Evolutionary conservation across 1,284 basidiomycete species (phyloP).

Genomic region (Vanrija sp.): DNA sequence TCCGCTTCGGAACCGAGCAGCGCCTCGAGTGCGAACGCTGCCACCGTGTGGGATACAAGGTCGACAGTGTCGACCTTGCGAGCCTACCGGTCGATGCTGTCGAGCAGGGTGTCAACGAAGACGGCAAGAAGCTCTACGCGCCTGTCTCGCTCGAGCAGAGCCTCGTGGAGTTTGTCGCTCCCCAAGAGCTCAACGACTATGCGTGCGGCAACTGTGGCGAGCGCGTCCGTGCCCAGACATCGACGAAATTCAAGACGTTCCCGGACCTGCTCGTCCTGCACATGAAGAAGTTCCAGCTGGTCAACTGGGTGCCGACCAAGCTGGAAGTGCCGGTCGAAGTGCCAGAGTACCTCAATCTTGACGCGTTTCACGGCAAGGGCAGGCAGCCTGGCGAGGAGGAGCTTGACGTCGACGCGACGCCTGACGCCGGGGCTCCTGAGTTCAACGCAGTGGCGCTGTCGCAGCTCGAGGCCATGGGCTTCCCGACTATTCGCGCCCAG

Average conservation of each 20-base stretch:
- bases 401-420: conserved; percentile 59
- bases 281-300: conserved; percentile 89
- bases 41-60: conserved; percentile 79
- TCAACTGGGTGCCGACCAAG: conserved; percentile 96
- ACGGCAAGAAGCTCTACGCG: conserved; percentile 64
- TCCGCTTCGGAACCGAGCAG: conserved; percentile 81
- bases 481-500: conserved; percentile 74
- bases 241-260: conserved; percentile 77
- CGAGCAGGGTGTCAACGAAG: conserved; percentile 55
- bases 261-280: conserved; percentile 86
- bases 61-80: conserved; percentile 72
- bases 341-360: conserved; percentile 62
- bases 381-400: conserved; percentile 69
- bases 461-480: conserved; percentile 82
- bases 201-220: conserved; percentile 60
- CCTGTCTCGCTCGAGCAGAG: conserved; percentile 67
- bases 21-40: conserved; percentile 78
- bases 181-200: conserved; percentile 67
- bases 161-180: conserved; percentile 62
- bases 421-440: conserved; percentile 42
- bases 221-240: conserved; percentile 66
- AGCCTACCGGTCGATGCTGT: conserved; percentile 73
- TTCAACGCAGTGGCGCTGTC: conserved; percentile 71
- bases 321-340: conserved; percentile 85
- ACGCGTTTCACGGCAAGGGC: conserved; percentile 68